Percentiles rank a stretch among this genome's conserved stretches.
phyloP scores from a whole-genome alignment of 805 yeast genomes.

The Metschnikowia kofuensis region DNA sequence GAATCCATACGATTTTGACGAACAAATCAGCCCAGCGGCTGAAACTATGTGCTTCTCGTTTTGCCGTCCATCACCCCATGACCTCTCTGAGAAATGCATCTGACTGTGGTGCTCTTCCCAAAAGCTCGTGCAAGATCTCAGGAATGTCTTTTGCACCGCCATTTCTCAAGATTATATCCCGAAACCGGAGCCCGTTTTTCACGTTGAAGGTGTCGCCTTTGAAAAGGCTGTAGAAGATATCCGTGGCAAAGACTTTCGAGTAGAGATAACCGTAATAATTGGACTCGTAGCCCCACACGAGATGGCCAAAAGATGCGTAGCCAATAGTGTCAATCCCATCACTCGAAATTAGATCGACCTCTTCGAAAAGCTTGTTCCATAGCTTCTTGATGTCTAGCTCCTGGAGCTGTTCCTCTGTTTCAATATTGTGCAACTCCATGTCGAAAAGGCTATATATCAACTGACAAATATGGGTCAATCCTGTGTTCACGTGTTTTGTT shows the following conservation, averaged over 20 bases:
- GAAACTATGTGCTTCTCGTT: background rate
- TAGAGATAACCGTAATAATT: constrained; percentile 86
- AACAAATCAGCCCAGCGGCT: background rate
- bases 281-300: constrained; percentile 78
- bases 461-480: constrained; percentile 68
- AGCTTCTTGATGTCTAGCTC: constrained; percentile 45
- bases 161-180: constrained; percentile 63
- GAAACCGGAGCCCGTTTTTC: constrained; percentile 49
- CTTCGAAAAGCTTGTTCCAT: constrained; percentile 68
- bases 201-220: constrained; percentile 59
- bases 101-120: constrained; percentile 74
- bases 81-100: constrained; percentile 70
- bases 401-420: constrained; percentile 39
- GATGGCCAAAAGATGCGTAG: constrained; percentile 73
- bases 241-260: constrained; percentile 86
- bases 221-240: constrained; percentile 71
- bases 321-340: constrained; percentile 59
- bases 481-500: constrained; percentile 57
- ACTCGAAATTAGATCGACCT: constrained; percentile 54
- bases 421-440: constrained; percentile 59
- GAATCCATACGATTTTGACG: background rate
- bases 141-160: constrained; percentile 74
- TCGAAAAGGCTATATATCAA: constrained; percentile 77
- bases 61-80: constrained; percentile 15
- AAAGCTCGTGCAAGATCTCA: constrained; percentile 58